phyloP scores from a whole-genome alignment of 2,329 filamentous ascomycete genomes.

The Trichoderma hamatum region DNA sequence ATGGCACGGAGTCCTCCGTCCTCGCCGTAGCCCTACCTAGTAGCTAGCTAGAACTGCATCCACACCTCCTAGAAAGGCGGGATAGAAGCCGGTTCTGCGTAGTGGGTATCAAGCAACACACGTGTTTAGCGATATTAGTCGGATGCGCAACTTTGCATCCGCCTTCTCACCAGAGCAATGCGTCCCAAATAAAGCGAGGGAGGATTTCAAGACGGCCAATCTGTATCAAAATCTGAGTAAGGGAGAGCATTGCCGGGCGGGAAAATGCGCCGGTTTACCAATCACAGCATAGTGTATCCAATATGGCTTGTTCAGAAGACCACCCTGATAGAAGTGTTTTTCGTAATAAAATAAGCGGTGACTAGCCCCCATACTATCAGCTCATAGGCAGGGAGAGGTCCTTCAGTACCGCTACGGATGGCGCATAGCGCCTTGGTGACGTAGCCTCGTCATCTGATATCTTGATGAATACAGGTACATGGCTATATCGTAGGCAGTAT shows the following conservation, averaged over 20 bases:
- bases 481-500: neutral
- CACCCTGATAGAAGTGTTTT: neutral
- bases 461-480: neutral
- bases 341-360: constrained; percentile 11
- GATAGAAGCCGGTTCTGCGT: neutral
- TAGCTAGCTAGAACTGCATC: neutral
- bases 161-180: neutral
- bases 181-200: neutral
- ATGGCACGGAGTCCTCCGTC: neutral
- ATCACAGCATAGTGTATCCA: neutral
- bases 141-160: neutral
- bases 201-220: neutral
- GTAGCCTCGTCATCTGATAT: neutral
- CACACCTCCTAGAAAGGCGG: neutral
- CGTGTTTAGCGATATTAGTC: neutral
- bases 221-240: neutral
- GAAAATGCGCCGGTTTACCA: constrained; percentile 2
- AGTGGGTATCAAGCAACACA: neutral
- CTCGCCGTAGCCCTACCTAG: neutral
- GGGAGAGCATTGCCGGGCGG: constrained; percentile 10
- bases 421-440: neutral
- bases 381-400: constrained; percentile 15
- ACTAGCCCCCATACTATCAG: constrained; percentile 1
- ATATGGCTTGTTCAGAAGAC: neutral
- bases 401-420: neutral